Evolutionary conservation across 768 basidiomycete species (phyloP), one percentile per base, ranked within the genome.

Genomic region (Leucosporidium yakuticum): DNA sequence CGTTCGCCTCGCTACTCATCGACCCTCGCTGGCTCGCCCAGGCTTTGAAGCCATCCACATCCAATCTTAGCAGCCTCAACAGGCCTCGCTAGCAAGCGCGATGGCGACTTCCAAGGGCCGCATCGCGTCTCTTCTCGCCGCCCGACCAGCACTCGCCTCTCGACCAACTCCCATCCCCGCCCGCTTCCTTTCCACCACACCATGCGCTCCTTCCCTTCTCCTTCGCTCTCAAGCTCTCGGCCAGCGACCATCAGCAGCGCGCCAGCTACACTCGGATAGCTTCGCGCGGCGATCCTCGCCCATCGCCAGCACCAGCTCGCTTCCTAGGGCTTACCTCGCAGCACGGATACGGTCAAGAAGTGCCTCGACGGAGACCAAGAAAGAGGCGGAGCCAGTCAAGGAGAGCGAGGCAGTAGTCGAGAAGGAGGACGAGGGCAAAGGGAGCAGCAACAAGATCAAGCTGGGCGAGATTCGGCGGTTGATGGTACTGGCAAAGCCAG

Each of bases 401-500:
- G 23, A 31, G 57, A 23, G n/a, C 57, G 57, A 53, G 51, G 23
- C n/a, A 4, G 51, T 23, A 9, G n/a, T 53, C 51, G 51, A 53
- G 6, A 53, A 53, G n/a, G n/a, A 44, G 31, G 55, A 36, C 14
- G 60, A 2, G 12, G 63, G 19, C 8, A n/a, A 48, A 4, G 55
- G 44, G 29, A 50, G 29, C 31, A 48, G 31, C 8, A 65, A 73
- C 44, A 68, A 64, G 64, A 57, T 68, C 57, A 64, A 69, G 65
- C 56, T 68, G 23, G 63, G 69, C 21, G 69, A 56, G 39, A 19
- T 55, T 63, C 62, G 44, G 44, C 54, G 75, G 12, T 36, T 97
- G 44, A 73, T 88, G 17, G 80, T 86, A 1, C 85, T 98, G 50
- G 91, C 92, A 0, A 86, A 81, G 75, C 89, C 91, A 1, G 95